Evolutionary conservation across 1,284 basidiomycete genomes (phyloP), one percentile per base, ranked within the genome.

Genomic region (Amylostereum areolatum): DNA sequence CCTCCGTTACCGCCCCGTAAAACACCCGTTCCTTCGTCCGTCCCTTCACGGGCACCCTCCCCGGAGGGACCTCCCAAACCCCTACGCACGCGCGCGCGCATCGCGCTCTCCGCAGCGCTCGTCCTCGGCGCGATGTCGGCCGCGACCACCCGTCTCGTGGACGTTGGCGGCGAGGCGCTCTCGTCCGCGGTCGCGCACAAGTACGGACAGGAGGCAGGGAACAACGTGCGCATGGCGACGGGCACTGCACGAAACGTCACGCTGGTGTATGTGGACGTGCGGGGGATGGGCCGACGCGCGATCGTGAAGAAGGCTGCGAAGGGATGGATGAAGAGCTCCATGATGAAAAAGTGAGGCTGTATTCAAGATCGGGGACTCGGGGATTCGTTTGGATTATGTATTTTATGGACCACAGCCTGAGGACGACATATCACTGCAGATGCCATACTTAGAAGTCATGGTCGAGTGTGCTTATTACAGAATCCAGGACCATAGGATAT

Each of bases 211-310:
- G 78, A 83, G 45, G 85, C 82, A 2, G 84, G 73, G 10, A 70
- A 81, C 50, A 77, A 78, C 40, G 76, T 80, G 3, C 62, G 73
- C 48, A 59, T 77, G 34, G 67, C 83, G 50, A 72, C 81, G 6
- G 83, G 83, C 11, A 81, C 82, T 0, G 80, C 79, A 32, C 71
- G 77, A 50, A 90, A 91, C 66, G 79, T 89, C 25, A 81, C 77
- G 2, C 73, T 90, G 33, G 84, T 91, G 33, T 90, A 90, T 62
- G 76, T 90, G 47, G 87, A 91, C 61, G 74, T 85, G 66, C 69
- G 73, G 1, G 87, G 88, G 1, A 75, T 90, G 32, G 88, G 85
- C 3, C 68, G 86, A 53, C 70, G 77, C 43, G 86, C 85, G 3
- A 61, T 92, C 47, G 67, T 92, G 59, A 84, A 75, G 68, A 73